Evolutionary conservation across 164 flowering plant species (phyloP), one percentile per base, ranked within the genome.

Genomic region (Litsea cubeba): DNA sequence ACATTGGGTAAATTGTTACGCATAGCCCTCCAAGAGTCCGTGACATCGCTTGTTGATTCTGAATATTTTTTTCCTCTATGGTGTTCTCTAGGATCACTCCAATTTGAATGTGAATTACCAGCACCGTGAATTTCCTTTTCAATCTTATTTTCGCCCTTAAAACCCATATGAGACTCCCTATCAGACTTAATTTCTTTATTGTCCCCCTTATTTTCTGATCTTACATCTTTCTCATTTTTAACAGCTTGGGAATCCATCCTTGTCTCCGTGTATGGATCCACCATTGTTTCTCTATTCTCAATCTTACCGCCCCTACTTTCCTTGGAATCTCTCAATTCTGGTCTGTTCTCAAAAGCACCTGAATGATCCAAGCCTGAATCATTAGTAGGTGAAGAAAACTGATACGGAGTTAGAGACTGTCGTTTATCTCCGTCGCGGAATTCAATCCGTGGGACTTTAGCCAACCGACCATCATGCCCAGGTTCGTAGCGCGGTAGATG

Each of bases 131-230:
- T 73, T 65, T 87, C 91, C 85, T 85, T 88, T 69, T 84, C 92
- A 22, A 62, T 60, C 81, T 87, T 93, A 24, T 35, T 18, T 23
- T 89, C 90, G 78, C 77, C 80, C 80, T 87, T 92, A 12, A 64
- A 76, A 74, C 87, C 89, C 76, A 75, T 68, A 70, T 79, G 72
- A 69, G 77, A 28, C 51, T 88, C 96, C 77, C 87, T 79, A 23
- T 89, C 94, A 79, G 78, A 72, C 74, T 86, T 89, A 0, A 49
- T n/a, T 65, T 91, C 92, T 78, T 85, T 91, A 68, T 85, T 92
- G 72, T 83, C 89, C 30, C 76, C 86, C 79, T 82, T 83, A 71
- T 75, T 74, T 50, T 87, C 90, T 76, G 77, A 74, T 68, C 84
- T 84, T 0, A 62, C 71, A 62, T 84, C 90, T 75, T 84, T 90